Evolutionary conservation across 2,329 filamentous ascomycete genomes (phyloP), one percentile per base, ranked within the genome.

Genomic region (Chaetothyriales sp.): DNA sequence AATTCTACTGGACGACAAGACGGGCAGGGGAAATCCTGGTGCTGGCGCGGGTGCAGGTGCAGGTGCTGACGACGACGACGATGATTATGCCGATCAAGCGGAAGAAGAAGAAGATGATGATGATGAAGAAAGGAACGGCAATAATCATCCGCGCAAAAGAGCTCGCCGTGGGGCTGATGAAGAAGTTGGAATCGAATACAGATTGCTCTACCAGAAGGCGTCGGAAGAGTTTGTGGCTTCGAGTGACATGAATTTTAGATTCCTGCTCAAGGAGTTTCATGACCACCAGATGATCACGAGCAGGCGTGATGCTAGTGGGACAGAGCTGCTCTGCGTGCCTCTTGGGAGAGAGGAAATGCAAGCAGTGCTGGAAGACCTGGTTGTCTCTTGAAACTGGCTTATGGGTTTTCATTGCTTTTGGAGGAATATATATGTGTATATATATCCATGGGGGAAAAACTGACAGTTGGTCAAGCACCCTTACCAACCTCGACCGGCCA

Each of bases 251-350:
- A 88, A 86, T 55, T 96, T 96, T 70, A 77, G 92, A 54, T 95
- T 89, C 22, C 66, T 98, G 63, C 68, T 98, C 55, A 96, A 96
- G 69, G 92, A 98, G 77, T 92, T 98, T 66, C 87, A 95, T 64
- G 92, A 98, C 62, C 92, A 98, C 70, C 87, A 95, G 63, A 96
- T 98, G 80, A 84, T 98, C 56, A 86, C 86, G 50, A 93, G 85
- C 55, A 79, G 81, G 55, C 90, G 90, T 63, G 90, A 98, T 65
- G 77, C 78, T 0, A 72, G 89, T 51, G 92, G 92, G 2, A 89
- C 84, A 2, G 92, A 96, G 64, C 71, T 92, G 49, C 67, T 98
- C 46, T 84, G 85, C 58, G 79, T 95, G 12, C 92, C 92, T 0
- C 87, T 96, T 62, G 75, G 82, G 44, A 83, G 82, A 59, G 88